Evolutionary conservation across 2,329 filamentous ascomycete genomes (phyloP).

Genomic region (Apiospora marii): DNA sequence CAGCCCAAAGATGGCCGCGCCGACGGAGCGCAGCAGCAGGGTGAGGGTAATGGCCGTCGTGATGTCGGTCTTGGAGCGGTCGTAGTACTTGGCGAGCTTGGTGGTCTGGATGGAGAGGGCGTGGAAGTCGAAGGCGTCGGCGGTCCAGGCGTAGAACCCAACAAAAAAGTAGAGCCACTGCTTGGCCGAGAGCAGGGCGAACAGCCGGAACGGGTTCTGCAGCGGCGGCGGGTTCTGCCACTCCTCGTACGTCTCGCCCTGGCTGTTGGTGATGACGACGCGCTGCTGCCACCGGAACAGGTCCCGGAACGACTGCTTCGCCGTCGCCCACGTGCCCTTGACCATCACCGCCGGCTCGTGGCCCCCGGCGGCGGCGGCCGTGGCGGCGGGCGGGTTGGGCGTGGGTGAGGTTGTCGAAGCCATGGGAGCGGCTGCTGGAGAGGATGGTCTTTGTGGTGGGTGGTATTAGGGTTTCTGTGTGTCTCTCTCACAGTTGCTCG

Average conservation of each 20-base stretch:
- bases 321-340: constrained; percentile 69
- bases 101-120: constrained; percentile 78
- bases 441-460: no score
- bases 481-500: background rate
- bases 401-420: constrained; percentile 2
- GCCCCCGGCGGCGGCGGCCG: constrained; percentile 35
- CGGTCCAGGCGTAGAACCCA: constrained; percentile 78
- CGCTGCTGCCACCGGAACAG: constrained; percentile 79
- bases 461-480: background rate
- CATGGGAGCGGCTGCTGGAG: background rate
- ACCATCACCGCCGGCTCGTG: constrained; percentile 65
- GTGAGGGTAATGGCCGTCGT: constrained; percentile 80
- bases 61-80: constrained; percentile 58
- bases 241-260: constrained; percentile 70
- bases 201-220: constrained; percentile 73
- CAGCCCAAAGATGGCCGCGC: constrained; percentile 78
- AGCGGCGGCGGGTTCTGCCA: constrained; percentile 74
- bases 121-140: constrained; percentile 86
- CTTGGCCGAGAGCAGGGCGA: constrained; percentile 67
- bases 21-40: constrained; percentile 76
- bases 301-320: constrained; percentile 69
- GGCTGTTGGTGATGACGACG: constrained; percentile 69
- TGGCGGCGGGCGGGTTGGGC: constrained; percentile 3
- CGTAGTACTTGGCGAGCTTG: constrained; percentile 51
- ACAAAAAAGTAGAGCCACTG: constrained; percentile 82